Base-by-base conservation (phyloP, 2,329 filamentous ascomycete species). In the Penicillium sp. region DNA sequence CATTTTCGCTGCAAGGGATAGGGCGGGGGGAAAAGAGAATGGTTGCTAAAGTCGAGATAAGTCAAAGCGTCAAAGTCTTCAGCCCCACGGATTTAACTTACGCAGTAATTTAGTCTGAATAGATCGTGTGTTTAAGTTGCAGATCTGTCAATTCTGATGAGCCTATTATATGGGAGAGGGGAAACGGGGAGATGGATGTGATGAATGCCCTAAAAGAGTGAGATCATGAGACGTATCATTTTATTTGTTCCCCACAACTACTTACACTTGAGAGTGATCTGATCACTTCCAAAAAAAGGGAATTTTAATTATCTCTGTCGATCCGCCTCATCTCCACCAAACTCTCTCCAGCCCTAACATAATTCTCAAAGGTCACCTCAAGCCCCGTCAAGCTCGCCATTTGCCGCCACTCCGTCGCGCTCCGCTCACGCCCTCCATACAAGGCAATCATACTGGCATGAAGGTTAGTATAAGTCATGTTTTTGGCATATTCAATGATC, bases 381-480 rank as follows among this genome's bases (percentile, higher is more conserved):
- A 72, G 42, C 1, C 68, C 68, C 9, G 57, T 58, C 34, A 71
- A 47, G 3, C 54, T 54, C 4, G 69, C 68, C 49, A 72, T 54
- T 31, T 64, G 61, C 35, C 60, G 61, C 67, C 67, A 71, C 47
- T 72, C 69, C 1, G 46, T 38, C n/a, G 59, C 47, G n/a, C 64
- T 68, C 34, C 69, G 59, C 44, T 68, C 60, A 3, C 69, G 56
- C 0, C 69, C 68, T 1, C 62, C 69, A 47, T 60, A 71, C 16
- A 72, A 41, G 0, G 61, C 60, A 52, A 71, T 64, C 69, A 72
- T 72, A 9, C 63, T 65, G 2, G 69, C 63, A 52, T 71, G 69
- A 41, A 70, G 62, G 36, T 60, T 60, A 2, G 64, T 67, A 39
- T 70, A 68, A 13, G 58, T 68, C 30, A 52, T 37, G 38, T 70